phyloP scores from a whole-genome alignment of 2,329 filamentous ascomycete species.

The Acrodontium crateriforme region DNA sequence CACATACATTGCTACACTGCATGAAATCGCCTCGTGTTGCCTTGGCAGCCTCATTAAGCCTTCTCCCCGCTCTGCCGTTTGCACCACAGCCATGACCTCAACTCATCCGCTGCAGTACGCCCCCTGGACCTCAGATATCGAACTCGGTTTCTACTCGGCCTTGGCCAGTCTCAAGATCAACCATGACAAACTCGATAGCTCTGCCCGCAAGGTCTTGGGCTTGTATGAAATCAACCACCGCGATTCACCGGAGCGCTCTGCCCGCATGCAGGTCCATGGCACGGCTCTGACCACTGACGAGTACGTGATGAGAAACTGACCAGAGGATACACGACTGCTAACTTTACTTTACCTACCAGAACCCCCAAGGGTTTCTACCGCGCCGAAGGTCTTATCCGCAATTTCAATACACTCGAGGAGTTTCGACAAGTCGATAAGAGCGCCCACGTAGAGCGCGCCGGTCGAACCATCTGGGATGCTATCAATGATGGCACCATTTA shows the following conservation, averaged over 20 bases:
- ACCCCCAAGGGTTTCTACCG: conserved; percentile 59
- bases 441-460: conserved; percentile 64
- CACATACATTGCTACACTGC: too few species aligned
- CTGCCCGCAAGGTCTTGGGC: conserved; percentile 71
- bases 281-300: conserved; percentile 72
- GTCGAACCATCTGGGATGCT: conserved; percentile 89
- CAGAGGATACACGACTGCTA: background rate
- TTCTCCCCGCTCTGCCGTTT: background rate
- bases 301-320: conserved; percentile 39
- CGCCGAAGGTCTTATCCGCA: conserved; percentile 87
- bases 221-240: conserved; percentile 71
- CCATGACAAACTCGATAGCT: conserved; percentile 92
- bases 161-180: conserved; percentile 92
- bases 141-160: conserved; percentile 85
- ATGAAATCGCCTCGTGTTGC: too few species aligned
- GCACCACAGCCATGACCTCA: background rate
- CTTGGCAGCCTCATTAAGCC: too few species aligned
- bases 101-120: conserved; percentile 53
- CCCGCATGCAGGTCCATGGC: conserved; percentile 79
- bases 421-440: conserved; percentile 74
- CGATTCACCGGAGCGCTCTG: conserved; percentile 60
- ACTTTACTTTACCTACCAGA: conserved; percentile 28
- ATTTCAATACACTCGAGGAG: conserved; percentile 90
- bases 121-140: conserved; percentile 85
- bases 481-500: conserved; percentile 95